Conservation (phyloP, 1,139 yeast species). For the Barnettozyma hawaiiensis region DNA sequence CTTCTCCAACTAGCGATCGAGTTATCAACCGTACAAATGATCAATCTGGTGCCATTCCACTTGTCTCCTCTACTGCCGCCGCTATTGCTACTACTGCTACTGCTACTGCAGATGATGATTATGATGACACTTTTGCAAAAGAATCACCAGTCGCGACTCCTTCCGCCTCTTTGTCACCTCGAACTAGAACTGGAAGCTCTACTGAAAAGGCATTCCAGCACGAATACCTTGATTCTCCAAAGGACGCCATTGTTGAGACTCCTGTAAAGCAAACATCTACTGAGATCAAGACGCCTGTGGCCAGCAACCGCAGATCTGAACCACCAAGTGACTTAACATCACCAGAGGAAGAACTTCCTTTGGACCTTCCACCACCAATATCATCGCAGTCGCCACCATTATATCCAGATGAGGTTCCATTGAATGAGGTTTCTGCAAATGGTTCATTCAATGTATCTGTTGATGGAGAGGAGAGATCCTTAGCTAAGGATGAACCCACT, state of each 20-base stretch:
- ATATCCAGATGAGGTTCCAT: neutral
- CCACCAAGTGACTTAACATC: constrained; percentile 7
- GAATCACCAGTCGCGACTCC: neutral
- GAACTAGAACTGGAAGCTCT: constrained; percentile 10
- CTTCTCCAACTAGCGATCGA: constrained; percentile 15
- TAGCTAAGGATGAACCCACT: neutral
- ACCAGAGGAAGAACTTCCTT: constrained; percentile 22
- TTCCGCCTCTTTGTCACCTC: neutral
- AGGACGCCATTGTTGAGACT: neutral
- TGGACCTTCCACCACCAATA: constrained; percentile 23
- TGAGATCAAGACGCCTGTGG: constrained; percentile 1
- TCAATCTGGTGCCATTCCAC: neutral
- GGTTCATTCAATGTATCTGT: neutral
- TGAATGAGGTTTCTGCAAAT: neutral
- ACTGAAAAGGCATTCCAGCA: constrained; percentile 24
- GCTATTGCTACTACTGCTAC: constrained; percentile 5
- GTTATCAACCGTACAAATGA: neutral
- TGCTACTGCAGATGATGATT: constrained; percentile 4
- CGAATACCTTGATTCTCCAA: constrained; percentile 6
- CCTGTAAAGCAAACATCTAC: neutral
- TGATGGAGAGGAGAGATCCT: neutral
- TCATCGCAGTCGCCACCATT: constrained; percentile 5
- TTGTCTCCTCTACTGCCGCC: neutral
- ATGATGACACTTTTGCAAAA: too few species aligned
- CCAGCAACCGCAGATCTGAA: neutral